Evolutionary conservation across 352 stramenopile species (phyloP).

Genomic region (Blastocystis sp.): DNA sequence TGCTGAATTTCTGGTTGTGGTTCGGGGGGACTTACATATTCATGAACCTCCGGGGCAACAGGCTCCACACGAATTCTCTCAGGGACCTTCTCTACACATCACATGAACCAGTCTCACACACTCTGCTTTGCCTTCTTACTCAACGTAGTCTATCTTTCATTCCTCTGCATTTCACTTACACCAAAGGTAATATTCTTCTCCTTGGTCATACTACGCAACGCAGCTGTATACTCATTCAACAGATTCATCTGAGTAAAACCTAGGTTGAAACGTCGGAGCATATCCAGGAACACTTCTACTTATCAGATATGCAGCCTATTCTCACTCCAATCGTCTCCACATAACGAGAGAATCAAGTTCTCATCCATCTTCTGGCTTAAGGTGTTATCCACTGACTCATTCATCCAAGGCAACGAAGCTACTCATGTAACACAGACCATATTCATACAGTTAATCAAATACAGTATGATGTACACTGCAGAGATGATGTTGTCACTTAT

Average conservation of each 20-base stretch:
- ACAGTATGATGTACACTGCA: slow-evolving; percentile 55
- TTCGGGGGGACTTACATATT: neutral
- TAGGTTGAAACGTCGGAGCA: neutral
- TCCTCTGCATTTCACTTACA: neutral
- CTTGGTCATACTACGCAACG: slow-evolving; percentile 1
- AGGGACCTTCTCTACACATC: slow-evolving; percentile 33
- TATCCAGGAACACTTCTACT: neutral
- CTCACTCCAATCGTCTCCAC: neutral
- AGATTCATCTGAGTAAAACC: neutral
- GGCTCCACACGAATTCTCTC: neutral
- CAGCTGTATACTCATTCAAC: neutral
- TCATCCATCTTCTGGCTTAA: slow-evolving; percentile 35
- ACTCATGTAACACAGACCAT: neutral
- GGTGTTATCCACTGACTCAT: neutral
- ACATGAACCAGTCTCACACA: neutral
- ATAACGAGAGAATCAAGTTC: neutral
- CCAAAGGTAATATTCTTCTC: slow-evolving; percentile 43
- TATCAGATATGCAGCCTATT: neutral
- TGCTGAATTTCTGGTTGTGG: neutral
- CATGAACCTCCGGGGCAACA: neutral
- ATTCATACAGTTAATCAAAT: slow-evolving; percentile 31
- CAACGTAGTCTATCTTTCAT: slow-evolving; percentile 4
- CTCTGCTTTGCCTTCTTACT: slow-evolving; percentile 51
- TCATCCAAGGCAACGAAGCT: slow-evolving; percentile 25
- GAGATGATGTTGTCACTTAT: slow-evolving; percentile 48